Conservation (phyloP, 495 filamentous ascomycete genomes). For the Cetradonia linearis region DNA sequence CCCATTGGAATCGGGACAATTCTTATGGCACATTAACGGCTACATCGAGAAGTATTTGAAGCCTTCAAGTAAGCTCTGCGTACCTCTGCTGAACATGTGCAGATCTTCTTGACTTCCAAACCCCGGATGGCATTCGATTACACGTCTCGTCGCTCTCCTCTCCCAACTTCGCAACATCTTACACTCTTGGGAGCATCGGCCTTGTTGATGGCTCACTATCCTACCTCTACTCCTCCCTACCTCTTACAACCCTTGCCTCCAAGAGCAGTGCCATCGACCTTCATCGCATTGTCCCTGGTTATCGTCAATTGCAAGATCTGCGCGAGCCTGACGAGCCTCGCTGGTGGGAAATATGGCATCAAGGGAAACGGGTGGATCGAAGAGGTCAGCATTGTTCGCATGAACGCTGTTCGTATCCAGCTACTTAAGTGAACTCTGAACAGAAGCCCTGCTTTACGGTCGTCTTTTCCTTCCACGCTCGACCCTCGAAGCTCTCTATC, state of each 20-base stretch:
- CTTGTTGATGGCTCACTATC: conserved; percentile 85
- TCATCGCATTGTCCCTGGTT: conserved; percentile 55
- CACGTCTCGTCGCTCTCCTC: conserved; percentile 80
- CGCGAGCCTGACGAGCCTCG: conserved; percentile 37
- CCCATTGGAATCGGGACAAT: conserved; percentile 87
- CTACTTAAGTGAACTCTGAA: neutral
- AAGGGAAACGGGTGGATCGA: conserved; percentile 35
- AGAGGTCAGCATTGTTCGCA: conserved; percentile 21
- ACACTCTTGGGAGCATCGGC: conserved; percentile 72
- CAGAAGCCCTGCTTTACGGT: conserved; percentile 73
- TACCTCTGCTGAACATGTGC: neutral
- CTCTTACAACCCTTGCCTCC: conserved; percentile 46
- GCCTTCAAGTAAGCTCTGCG: neutral
- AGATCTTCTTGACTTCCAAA: conserved; percentile 78
- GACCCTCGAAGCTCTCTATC: conserved; percentile 76
- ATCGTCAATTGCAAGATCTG: conserved; percentile 52
- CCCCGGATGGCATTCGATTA: conserved; percentile 68
- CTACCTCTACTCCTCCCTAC: conserved; percentile 78
- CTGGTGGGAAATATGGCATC: conserved; percentile 43
- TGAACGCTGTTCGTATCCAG: neutral
- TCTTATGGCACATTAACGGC: conserved; percentile 80
- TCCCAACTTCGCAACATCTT: conserved; percentile 83
- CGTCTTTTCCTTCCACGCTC: conserved; percentile 54
- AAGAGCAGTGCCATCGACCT: conserved; percentile 52
- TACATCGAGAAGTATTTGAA: conserved; percentile 61